Conservation (phyloP, 441 rosid genomes). For the Sinapis alba region DNA sequence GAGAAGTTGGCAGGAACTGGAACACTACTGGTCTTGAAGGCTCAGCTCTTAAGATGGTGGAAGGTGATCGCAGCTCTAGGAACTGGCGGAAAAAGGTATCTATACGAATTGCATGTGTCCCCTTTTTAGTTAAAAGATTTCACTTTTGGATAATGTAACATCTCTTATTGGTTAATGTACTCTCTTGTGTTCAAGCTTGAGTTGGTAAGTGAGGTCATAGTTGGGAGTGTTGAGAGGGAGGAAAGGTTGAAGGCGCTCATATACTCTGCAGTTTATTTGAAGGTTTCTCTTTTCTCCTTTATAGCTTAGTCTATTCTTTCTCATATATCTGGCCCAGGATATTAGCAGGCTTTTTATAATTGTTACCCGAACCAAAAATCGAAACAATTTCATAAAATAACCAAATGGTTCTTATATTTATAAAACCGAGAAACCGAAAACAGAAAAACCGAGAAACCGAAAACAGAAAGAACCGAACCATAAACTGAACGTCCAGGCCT, state of each 20-base stretch:
- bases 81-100: slow-evolving; percentile 98
- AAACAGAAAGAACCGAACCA: no score
- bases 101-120: background rate
- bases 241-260: slow-evolving; percentile 77
- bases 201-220: slow-evolving; percentile 72
- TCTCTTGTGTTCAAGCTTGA: slow-evolving; percentile 67
- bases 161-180: slow-evolving; percentile 27
- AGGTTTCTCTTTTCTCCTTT: slow-evolving; percentile 52
- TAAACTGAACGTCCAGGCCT: no score
- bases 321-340: no score
- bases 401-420: no score
- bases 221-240: slow-evolving; percentile 59
- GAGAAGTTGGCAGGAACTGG: slow-evolving; percentile 72
- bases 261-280: slow-evolving; percentile 82
- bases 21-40: slow-evolving; percentile 82
- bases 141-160: background rate
- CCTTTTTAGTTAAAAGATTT: background rate
- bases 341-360: no score
- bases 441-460: no score
- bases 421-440: no score
- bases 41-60: slow-evolving; percentile 67
- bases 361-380: no score
- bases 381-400: no score
- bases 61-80: slow-evolving; percentile 76
- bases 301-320: background rate